Evolutionary conservation across 1,284 basidiomycete species (phyloP), one percentile per base, ranked within the genome.

Genomic region (Leccinum huronense): DNA sequence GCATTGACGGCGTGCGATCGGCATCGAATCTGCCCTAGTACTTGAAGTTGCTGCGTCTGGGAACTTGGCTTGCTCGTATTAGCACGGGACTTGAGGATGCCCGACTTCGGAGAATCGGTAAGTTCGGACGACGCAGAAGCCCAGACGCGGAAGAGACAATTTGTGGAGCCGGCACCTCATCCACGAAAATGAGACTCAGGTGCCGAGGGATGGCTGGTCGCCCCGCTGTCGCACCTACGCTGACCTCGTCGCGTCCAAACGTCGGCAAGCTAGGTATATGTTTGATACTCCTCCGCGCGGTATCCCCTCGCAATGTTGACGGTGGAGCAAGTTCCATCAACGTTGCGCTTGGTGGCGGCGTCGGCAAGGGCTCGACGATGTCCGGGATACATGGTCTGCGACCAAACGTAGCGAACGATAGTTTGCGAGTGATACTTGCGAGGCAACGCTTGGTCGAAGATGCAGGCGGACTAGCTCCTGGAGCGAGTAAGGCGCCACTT

Each of bases 351-450:
- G 31, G 62, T 10, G 69, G 65, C 11, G 62, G 69, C 30, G 69
- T 61, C 6, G 71, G 71, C 31, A 69, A 36, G 48, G 70, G 64
- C 30, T 66, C 62, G 3, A 51, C 58, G 48, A 73, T 57, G 31
- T 56, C 31, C 5, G 31, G 16, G 16, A 56, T 33, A 11, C 54
- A 4, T n/a, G 54, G 54, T 33, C 54, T 33, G n/a, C 54, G 54
- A 56, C 63, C 54, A 45, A 74, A 74, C 31, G 66, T 67, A 16
- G 68, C 73, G 60, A 73, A 73, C 2, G 74, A 76, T 10, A 74
- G 36, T 59, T 74, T 76, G 14, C 70, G 75, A 3, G 73, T 75
- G 42, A 74, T 73, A 30, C 66, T 72, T 48, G n/a, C n/a, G n/a
- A n/a, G n/a, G 66, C 73, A 11, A 74, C 68, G 13, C 75, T 74